A percentile compares a stretch with the other conserved stretches of the same genome.
Conservation (phyloP, 2,329 filamentous ascomycete genomes). For the Trichoderma sp. region DNA sequence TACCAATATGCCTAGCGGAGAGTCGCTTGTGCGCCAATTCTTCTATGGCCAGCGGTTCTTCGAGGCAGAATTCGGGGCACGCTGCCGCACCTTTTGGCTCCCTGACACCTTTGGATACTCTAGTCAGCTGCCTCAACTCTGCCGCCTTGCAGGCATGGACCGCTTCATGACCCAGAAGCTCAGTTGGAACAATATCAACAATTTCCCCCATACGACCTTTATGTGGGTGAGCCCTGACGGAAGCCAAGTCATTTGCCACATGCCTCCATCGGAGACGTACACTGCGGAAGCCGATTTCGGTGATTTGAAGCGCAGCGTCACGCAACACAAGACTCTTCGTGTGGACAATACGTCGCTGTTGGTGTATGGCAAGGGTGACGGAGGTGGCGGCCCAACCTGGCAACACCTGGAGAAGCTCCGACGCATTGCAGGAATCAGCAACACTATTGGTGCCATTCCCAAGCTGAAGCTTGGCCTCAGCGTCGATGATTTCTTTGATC, state of each 20-base stretch:
- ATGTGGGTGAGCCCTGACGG: conserved; percentile 97
- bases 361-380: conserved; percentile 95
- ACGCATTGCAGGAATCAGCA: conserved; percentile 86
- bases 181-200: conserved; percentile 99
- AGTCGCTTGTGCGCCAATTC: conserved; percentile 92
- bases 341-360: conserved; percentile 88
- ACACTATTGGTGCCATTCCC: conserved; percentile 77
- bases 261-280: conserved; percentile 95
- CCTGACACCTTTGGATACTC: conserved; percentile 99
- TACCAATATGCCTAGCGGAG: conserved; percentile 94
- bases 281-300: conserved; percentile 94
- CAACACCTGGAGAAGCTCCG: conserved; percentile 93
- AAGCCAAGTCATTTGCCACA: conserved; percentile 95
- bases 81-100: conserved; percentile 93
- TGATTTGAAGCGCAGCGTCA: conserved; percentile 85
- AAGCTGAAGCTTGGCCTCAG: conserved; percentile 86
- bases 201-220: conserved; percentile 97
- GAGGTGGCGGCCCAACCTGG: conserved; percentile 92
- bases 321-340: conserved; percentile 93
- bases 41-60: conserved; percentile 95
- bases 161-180: conserved; percentile 98
- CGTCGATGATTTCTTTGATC: conserved; percentile 92
- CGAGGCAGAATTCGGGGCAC: conserved; percentile 85
- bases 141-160: conserved; percentile 90
- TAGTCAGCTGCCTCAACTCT: conserved; percentile 89